Base-by-base conservation (phyloP, 2,329 filamentous ascomycete species). In the Dendryphion nanum region DNA sequence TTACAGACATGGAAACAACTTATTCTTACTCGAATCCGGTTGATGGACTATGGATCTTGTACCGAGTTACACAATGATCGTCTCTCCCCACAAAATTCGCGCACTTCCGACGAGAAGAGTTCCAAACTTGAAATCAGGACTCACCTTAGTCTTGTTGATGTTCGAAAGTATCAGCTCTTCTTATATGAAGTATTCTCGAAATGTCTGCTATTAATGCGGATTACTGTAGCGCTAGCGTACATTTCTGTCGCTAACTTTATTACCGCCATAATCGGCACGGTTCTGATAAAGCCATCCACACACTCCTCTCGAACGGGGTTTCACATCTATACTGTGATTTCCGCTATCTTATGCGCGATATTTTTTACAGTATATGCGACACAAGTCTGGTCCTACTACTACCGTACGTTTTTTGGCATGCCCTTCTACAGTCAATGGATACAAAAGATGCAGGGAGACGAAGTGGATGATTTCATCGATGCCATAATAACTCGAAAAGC, bases 401-500 rank as follows among this genome's bases (percentile, higher is more conserved):
- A 24, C n/a, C 21, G 21, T 7, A 24, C 21, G n/a, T 24, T 24
- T 24, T 24, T 7, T n/a, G 21, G 7, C 7, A 24, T 24, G 21
- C 21, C 21, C n/a, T 24, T 24, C 21, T 24, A 24, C 21, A 24
- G n/a, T n/a, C 21, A 24, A n/a, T 24, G 21, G 21, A 7, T 24
- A 24, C 7, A n/a, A 7, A 7, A 24, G 7, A 24, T 24, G 21
- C 7, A 24, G n/a, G 21, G n/a, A n/a, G 21, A 24, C n/a, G 21
- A 24, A 24, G 21, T 7, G 7, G 21, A 24, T n/a, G 21, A 24
- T 24, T 24, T 24, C 21, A 24, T 24, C 21, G 21, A 24, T 30
- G 29, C 29, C 14, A 10, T 30, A 13, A 10, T 4, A 7, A 8
- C 29, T 30, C 31, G 36, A n/a, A 5, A 16, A 31, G 37, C 40